phyloP scores from a whole-genome alignment of 2,329 filamentous ascomycete genomes.

The Colletotrichum cereale region DNA sequence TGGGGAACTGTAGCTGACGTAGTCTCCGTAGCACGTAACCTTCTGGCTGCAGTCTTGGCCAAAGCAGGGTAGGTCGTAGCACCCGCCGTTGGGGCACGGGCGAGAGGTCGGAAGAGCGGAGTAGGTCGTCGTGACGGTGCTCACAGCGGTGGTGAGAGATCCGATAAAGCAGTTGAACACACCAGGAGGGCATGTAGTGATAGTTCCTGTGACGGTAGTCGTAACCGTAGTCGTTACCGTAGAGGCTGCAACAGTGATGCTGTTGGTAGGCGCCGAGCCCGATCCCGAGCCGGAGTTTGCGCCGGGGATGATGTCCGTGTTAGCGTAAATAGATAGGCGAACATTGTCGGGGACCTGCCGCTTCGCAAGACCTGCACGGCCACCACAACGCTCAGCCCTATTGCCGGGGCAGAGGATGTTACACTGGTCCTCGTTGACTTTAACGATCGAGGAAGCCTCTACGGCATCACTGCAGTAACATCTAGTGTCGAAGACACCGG shows the following conservation, averaged over 20 bases:
- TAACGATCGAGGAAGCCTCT: constrained; percentile 18
- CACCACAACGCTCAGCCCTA: constrained; percentile 56
- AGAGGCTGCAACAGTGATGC: not conserved
- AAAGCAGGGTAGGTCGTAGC: constrained; percentile 35
- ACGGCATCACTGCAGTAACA: constrained; percentile 43
- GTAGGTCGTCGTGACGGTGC: constrained; percentile 34
- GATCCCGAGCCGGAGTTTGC: not conserved
- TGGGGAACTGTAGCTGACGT: constrained; percentile 46
- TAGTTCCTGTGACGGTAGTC: constrained; percentile 11
- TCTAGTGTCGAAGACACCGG: constrained; percentile 15
- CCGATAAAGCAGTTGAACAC: constrained; percentile 20
- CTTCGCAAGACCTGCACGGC: constrained; percentile 42
- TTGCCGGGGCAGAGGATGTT: constrained; percentile 57
- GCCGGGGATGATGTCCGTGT: not conserved
- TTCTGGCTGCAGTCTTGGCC: constrained; percentile 18
- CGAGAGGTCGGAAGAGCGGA: constrained; percentile 1
- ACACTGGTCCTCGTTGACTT: constrained; percentile 46
- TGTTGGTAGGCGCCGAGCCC: not conserved
- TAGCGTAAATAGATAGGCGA: constrained; percentile 15
- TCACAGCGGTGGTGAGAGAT: constrained; percentile 6
- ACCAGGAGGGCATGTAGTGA: constrained; percentile 17
- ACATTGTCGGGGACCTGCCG: constrained; percentile 14
- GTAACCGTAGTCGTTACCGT: constrained; percentile 28
- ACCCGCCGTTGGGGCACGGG: constrained; percentile 14
- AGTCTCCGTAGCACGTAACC: constrained; percentile 39